Conservation (phyloP, 306 rosid species). For the Pterocarpus santalinus region DNA sequence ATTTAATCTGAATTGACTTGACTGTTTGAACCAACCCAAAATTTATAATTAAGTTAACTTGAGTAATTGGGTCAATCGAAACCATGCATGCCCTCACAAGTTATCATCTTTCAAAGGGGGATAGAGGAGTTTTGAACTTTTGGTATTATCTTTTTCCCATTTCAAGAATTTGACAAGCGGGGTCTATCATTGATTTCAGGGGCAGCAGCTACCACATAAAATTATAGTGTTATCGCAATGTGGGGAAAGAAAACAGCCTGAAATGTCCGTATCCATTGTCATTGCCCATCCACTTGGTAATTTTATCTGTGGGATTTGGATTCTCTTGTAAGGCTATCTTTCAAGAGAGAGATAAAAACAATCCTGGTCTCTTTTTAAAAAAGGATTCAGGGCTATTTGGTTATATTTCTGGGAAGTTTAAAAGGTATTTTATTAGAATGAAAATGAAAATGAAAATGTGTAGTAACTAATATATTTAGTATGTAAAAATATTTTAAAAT, state of each 20-base stretch:
- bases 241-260: neutral
- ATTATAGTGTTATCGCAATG: neutral
- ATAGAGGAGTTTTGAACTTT: neutral
- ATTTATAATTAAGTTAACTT: no score
- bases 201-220: neutral
- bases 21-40: no score
- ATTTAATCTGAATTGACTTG: no score
- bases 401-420: no score
- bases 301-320: neutral
- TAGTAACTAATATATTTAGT: no score
- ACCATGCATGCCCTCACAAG: neutral
- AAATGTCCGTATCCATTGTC: conserved; percentile 4
- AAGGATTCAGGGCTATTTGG: neutral
- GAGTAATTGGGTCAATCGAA: neutral
- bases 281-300: neutral
- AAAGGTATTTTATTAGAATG: no score
- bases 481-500: no score
- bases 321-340: neutral
- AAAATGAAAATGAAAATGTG: no score
- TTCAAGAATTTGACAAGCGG: neutral
- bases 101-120: neutral
- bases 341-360: neutral
- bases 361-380: neutral
- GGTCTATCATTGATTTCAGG: neutral
- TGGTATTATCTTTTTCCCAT: neutral